A percentile compares a stretch with the other conserved stretches of the same genome.
Evolutionary conservation across 129 eudicot species (phyloP).

Genomic region (Centaurea solstitialis): DNA sequence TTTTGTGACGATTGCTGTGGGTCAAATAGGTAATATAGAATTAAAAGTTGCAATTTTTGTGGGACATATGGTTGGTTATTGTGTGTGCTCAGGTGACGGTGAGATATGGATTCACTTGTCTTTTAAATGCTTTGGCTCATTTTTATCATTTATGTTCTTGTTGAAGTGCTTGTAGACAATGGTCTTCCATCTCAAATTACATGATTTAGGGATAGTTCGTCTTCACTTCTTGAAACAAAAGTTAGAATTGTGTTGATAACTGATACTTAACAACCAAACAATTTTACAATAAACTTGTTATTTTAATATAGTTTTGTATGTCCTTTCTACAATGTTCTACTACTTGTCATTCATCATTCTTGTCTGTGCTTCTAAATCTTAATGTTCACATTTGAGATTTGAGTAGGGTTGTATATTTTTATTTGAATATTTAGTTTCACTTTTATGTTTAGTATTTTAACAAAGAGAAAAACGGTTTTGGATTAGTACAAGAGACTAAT

Average conservation of each 20-base stretch:
- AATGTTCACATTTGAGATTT: neutral
- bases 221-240: neutral
- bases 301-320: neutral
- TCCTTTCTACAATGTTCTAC: neutral
- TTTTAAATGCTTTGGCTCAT: neutral
- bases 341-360: neutral
- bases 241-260: neutral
- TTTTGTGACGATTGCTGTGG: neutral
- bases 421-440: neutral
- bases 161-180: neutral
- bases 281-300: neutral
- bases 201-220: neutral
- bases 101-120: neutral
- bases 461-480: neutral
- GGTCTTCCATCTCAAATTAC: neutral
- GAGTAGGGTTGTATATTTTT: neutral
- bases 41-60: neutral
- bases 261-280: neutral
- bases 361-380: neutral
- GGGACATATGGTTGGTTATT: neutral
- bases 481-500: neutral
- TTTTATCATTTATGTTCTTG: neutral
- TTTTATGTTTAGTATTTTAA: neutral
- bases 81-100: neutral
- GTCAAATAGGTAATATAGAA: neutral